phyloP scores from a whole-genome alignment of 108 stramenopile genomes.

The Pseudonitzschia pungens region DNA sequence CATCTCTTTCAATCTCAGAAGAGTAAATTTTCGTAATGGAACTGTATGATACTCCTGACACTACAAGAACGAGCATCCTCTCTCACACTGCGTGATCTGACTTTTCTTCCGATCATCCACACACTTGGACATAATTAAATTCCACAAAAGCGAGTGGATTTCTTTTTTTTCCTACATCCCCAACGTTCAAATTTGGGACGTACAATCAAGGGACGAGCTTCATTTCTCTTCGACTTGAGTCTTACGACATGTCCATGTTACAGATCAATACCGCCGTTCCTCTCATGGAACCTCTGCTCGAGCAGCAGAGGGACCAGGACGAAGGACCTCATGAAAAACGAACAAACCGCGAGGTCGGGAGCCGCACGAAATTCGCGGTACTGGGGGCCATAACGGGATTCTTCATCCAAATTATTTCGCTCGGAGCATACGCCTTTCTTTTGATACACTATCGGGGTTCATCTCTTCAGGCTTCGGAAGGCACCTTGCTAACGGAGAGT shows the following conservation, averaged over 20 bases:
- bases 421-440: constrained; percentile 31
- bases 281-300: not conserved
- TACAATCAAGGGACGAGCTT: no score
- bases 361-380: not conserved
- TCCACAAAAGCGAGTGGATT: no score
- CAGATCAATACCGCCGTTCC: not conserved
- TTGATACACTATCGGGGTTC: constrained; percentile 9
- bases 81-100: no score
- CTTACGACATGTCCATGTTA: not conserved
- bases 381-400: constrained; percentile 24
- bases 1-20: not conserved
- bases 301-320: not conserved
- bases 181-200: no score
- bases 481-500: not conserved
- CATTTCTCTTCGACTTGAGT: not conserved
- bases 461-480: not conserved
- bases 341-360: not conserved
- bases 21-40: not conserved
- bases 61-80: no score
- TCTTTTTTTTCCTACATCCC: no score
- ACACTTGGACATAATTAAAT: no score
- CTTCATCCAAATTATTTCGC: constrained; percentile 25
- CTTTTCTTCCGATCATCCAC: no score
- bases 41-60: not conserved
- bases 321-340: not conserved